phyloP scores from a whole-genome alignment of 192 early-diverging fungal genomes.

The Entomortierella beljakovae region DNA sequence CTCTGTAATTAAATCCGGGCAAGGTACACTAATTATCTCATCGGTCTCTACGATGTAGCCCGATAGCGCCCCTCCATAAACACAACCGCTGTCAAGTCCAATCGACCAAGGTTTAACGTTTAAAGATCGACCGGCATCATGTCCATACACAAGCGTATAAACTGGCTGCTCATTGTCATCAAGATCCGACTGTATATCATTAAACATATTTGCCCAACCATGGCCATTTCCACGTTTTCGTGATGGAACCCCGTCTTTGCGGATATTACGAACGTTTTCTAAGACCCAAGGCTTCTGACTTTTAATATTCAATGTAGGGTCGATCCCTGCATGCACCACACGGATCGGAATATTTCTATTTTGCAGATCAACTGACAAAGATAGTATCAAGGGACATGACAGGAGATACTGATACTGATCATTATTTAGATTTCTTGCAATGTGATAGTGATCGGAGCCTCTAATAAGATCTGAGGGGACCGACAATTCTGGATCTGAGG shows the following conservation, averaged over 20 bases:
- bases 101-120: conserved; percentile 63
- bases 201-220: conserved; percentile 55
- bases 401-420: conserved; percentile 42
- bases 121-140: conserved; percentile 71
- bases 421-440: conserved; percentile 20
- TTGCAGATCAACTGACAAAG: conserved; percentile 16
- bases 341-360: conserved; percentile 20
- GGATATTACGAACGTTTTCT: conserved; percentile 57
- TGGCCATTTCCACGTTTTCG: conserved; percentile 53
- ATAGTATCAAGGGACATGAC: conserved; percentile 40
- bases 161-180: background rate
- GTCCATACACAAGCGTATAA: conserved; percentile 69
- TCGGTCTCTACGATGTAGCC: conserved; percentile 30
- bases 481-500: too few relatives aligned
- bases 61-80: conserved; percentile 61
- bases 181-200: conserved; percentile 18
- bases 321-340: conserved; percentile 33
- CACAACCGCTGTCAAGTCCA: conserved; percentile 79
- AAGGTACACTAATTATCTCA: background rate
- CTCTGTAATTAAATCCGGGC: background rate
- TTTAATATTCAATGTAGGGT: background rate
- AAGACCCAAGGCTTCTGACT: conserved; percentile 34
- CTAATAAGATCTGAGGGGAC: conserved; percentile 24
- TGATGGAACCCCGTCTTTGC: conserved; percentile 46
- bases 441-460: conserved; percentile 32